Conservation (phyloP, 2,329 filamentous ascomycete genomes). For the Beauveria sp. region DNA sequence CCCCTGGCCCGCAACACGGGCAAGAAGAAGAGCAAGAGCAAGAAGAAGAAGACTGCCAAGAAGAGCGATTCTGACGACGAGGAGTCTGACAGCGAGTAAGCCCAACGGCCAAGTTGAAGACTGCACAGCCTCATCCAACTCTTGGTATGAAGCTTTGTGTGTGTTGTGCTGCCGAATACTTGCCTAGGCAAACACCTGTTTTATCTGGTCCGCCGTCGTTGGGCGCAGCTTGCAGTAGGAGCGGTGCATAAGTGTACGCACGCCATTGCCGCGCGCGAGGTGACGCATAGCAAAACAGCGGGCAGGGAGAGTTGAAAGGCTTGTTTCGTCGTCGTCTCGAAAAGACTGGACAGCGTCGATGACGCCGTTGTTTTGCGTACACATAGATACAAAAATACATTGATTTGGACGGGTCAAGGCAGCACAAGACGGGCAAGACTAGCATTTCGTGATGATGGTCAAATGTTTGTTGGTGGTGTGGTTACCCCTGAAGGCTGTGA, state of each 20-base stretch:
- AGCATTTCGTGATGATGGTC: not conserved
- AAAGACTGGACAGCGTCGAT: not conserved
- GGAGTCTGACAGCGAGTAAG: slow-evolving; percentile 22
- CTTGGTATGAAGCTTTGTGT: not conserved
- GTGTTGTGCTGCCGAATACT: not conserved
- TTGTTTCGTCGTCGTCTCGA: not conserved
- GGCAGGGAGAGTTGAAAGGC: not conserved
- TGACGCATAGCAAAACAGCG: slow-evolving; percentile 4
- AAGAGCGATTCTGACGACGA: slow-evolving; percentile 33
- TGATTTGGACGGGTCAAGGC: not conserved
- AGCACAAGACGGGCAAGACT: not conserved
- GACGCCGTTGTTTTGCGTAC: not conserved
- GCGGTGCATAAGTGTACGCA: slow-evolving; percentile 4
- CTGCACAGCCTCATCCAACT: slow-evolving; percentile 3
- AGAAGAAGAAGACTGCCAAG: slow-evolving; percentile 56
- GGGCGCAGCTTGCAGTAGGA: not conserved
- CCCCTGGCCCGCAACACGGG: slow-evolving; percentile 81
- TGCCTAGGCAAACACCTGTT: not conserved
- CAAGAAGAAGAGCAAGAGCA: slow-evolving; percentile 89
- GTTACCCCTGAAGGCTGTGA: slow-evolving; percentile 9
- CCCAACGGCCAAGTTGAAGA: not conserved
- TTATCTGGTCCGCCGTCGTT: not conserved
- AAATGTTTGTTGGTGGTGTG: not conserved
- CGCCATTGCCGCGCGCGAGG: not conserved
- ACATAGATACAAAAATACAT: slow-evolving; percentile 4